Evolutionary conservation across 23 red algal species (phyloP), one percentile per base, ranked within the genome.

Genomic region (Agarophyton chilense): DNA sequence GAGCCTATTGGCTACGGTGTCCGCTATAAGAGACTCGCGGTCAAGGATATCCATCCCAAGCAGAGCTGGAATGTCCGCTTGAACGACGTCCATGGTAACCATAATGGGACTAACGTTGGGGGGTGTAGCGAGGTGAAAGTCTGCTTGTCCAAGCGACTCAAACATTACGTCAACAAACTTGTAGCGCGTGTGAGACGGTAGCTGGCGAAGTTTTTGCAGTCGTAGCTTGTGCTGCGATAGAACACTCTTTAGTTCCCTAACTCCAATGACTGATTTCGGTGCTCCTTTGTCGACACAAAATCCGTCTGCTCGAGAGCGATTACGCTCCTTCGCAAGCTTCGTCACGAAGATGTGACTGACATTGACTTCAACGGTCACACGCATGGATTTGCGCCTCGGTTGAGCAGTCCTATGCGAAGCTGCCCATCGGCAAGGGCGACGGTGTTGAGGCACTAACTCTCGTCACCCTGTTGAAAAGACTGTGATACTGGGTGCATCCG

Each of bases 1-100:
- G 2, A 90, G 28, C 2, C 52, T 24, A 34, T 64, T 78, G 0
- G 39, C 42, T 6, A 79, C 56, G 7, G 86, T 79, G 73, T 61
- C 44, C 43, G 72, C 70, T 44, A 65, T 79, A 44, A 90, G 19
- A 24, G 32, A 51, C 33, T 61, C 0, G 32, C 52, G 70, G 0
- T 90, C 41, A 0, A 90, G 52, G 11, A 78, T 40, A 53, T 90
- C 71, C 50, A 90, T 61, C 36, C 72, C 58, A 54, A 78, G 68
- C 41, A 90, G 31, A 22, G 86, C 72, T 19, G 70, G 51, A 49
- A 90, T 68, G 41, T 90, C 71, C 25, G 71, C 73, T 29, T 0
- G 17, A 22, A 78, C 70, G 12, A 90, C 33, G 21, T 90, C 72
- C 40, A 78, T 52, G 14, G 19, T 45, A 17, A 79, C 72, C 16